phyloP scores from a whole-genome alignment of 1,284 basidiomycete genomes.

The Flammula alnicola region DNA sequence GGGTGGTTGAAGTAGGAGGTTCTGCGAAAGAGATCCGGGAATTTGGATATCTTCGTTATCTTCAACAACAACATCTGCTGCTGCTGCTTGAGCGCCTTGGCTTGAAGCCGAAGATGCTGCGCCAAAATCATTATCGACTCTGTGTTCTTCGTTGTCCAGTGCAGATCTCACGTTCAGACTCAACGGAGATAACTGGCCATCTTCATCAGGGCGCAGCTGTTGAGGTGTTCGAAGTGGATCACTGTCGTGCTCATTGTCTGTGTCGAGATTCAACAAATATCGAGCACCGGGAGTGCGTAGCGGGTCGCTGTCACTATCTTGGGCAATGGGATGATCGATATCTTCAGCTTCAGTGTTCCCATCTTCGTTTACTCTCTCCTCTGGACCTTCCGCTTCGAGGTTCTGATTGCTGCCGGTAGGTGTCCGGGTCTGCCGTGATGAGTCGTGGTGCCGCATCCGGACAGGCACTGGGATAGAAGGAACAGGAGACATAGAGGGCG shows the following conservation, averaged over 20 bases:
- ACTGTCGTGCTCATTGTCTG: slow-evolving; percentile 23
- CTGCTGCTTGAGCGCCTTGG: neutral
- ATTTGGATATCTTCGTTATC: slow-evolving; percentile 20
- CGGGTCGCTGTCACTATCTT: slow-evolving; percentile 25
- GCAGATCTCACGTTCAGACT: slow-evolving; percentile 25
- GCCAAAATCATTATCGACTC: neutral
- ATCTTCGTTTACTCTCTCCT: too few species aligned
- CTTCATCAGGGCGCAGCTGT: slow-evolving; percentile 7
- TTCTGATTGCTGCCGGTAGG: slow-evolving; percentile 10
- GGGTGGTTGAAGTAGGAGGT: slow-evolving; percentile 25
- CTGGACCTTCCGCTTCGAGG: too few species aligned
- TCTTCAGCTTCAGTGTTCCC: neutral
- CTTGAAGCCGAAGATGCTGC: neutral
- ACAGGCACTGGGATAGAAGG: slow-evolving; percentile 21
- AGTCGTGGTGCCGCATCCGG: slow-evolving; percentile 20
- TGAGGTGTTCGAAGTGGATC: slow-evolving; percentile 27
- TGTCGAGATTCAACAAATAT: slow-evolving; percentile 12
- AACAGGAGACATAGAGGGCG: slow-evolving; percentile 20
- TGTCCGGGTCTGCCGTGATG: slow-evolving; percentile 17
- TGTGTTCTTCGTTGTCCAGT: slow-evolving; percentile 14
- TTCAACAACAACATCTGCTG: slow-evolving; percentile 1
- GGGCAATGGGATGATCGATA: neutral
- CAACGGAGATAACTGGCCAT: slow-evolving; percentile 24
- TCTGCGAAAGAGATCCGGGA: slow-evolving; percentile 28
- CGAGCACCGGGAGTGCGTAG: slow-evolving; percentile 26